A percentile compares a stretch with the other conserved stretches of the same genome.
Conservation (phyloP, 768 basidiomycete genomes). For the Hirschioporus abietinus region DNA sequence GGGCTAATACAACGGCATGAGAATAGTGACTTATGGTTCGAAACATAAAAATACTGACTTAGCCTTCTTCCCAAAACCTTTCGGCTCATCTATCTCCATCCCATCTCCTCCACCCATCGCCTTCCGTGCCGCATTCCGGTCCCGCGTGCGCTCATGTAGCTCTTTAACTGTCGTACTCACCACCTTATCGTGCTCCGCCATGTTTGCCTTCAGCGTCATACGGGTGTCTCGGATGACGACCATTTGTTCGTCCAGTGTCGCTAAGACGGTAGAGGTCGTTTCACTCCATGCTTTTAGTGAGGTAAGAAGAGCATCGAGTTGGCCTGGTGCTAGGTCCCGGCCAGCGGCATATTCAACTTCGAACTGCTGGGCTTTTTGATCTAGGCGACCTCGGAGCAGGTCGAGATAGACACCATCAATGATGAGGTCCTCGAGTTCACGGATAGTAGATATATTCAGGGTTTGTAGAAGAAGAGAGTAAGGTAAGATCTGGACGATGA, state of each 20-base stretch:
- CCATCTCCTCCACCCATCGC: slow-evolving; percentile 26
- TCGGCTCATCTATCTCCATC: slow-evolving; percentile 67
- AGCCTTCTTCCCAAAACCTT: slow-evolving; percentile 35
- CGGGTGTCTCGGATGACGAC: slow-evolving; percentile 42
- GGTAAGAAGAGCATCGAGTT: slow-evolving; percentile 51
- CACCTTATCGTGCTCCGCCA: slow-evolving; percentile 49
- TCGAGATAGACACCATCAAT: slow-evolving; percentile 96
- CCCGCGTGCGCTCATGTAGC: slow-evolving; percentile 59
- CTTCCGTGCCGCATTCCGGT: slow-evolving; percentile 36
- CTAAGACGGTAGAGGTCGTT: slow-evolving; percentile 65
- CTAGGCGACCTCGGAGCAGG: slow-evolving; percentile 84
- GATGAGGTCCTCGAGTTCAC: slow-evolving; percentile 92
- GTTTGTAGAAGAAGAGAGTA: slow-evolving; percentile 67
- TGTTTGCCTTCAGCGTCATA: slow-evolving; percentile 33
- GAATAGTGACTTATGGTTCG: neutral
- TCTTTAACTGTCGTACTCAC: slow-evolving; percentile 55
- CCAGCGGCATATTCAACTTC: slow-evolving; percentile 94
- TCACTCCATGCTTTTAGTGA: slow-evolving; percentile 67
- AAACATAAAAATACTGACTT: slow-evolving; percentile 25
- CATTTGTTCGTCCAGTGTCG: slow-evolving; percentile 70
- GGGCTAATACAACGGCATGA: neutral
- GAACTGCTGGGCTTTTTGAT: slow-evolving; percentile 85
- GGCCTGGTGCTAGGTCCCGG: slow-evolving; percentile 78
- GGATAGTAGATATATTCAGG: slow-evolving; percentile 72
- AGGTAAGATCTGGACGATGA: slow-evolving; percentile 59